Evolutionary conservation across 75 land plant species (phyloP), one percentile per base, ranked within the genome.

Genomic region (Pseudotsuga menziesii): DNA sequence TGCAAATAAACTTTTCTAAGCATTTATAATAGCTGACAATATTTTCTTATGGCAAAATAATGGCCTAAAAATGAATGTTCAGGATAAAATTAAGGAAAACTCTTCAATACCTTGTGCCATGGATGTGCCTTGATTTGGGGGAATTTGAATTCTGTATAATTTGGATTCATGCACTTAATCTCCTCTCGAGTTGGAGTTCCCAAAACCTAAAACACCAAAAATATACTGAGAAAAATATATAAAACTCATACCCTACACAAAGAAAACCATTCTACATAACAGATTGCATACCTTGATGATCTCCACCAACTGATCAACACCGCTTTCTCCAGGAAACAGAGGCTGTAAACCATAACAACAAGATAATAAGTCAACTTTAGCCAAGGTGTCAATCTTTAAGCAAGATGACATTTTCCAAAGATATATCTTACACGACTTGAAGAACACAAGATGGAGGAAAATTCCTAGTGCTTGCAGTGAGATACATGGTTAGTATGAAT

Each of bases 111-210:
- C 87, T 93, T 93, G 83, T 93, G 96, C 96, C 96, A 93, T 15
- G 96, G 96, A 84, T 93, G 94, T 59, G 93, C 90, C 67, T 93
- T 93, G 48, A 93, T 91, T 75, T 93, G 96, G 13, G 96, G 96
- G 76, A 93, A 91, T 67, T 89, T 91, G 60, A 89, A 93, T 57
- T 93, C 96, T 12, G 93, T 91, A 63, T 93, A 93, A 64, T 93
- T 91, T 58, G 96, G 96, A 83, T 93, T 93, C 96, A 93, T 91
- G 80, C 96, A 91, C 79, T 89, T 91, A 48, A 91, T 91, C 83
- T 93, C 96, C 80, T 93, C 96, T 63, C 96, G 83, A 27, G 96
- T 93, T 14, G 96, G 96, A 20, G 96, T 93, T 58, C 95, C 95
- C 73, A 93, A 72, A 74, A 93, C 95, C 95, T 93, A 76, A 56